phyloP scores from a whole-genome alignment of 768 basidiomycete genomes.

The Suillus subalutaceus region DNA sequence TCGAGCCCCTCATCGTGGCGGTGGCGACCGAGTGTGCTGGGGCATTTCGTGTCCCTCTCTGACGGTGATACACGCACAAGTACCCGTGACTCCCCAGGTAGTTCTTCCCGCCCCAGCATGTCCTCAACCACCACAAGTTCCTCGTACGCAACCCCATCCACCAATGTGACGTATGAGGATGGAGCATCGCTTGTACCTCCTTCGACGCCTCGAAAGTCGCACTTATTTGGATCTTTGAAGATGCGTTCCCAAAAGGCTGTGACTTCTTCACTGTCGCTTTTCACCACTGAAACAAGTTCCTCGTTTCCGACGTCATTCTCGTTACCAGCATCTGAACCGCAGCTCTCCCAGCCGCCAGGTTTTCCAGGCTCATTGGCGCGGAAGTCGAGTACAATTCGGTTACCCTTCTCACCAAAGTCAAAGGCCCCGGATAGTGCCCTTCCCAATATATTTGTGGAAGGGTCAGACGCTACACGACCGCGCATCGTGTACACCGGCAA shows the following conservation, averaged over 20 bases:
- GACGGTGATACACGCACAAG: constrained; percentile 45
- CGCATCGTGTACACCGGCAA: constrained; percentile 33
- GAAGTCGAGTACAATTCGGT: constrained; percentile 33
- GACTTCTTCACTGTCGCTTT: constrained; percentile 35
- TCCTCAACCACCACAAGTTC: constrained; percentile 62
- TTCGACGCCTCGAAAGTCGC: constrained; percentile 37
- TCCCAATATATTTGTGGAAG: constrained; percentile 28
- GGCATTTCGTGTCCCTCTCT: constrained; percentile 59
- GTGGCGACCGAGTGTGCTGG: constrained; percentile 69
- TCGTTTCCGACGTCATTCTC: constrained; percentile 43
- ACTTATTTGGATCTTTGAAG: constrained; percentile 38
- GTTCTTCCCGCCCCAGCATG: constrained; percentile 58
- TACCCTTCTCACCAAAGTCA: constrained; percentile 32
- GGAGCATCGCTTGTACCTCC: constrained; percentile 41
- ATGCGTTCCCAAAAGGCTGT: constrained; percentile 29
- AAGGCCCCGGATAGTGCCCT: constrained; percentile 15
- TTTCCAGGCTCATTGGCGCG: constrained; percentile 32
- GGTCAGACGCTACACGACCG: constrained; percentile 29
- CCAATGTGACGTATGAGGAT: constrained; percentile 42
- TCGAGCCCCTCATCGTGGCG: constrained; percentile 39
- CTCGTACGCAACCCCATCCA: constrained; percentile 42
- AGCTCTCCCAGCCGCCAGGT: constrained; percentile 41
- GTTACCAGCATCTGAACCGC: constrained; percentile 41
- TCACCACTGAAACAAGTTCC: constrained; percentile 29
- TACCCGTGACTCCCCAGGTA: constrained; percentile 43